Conservation (phyloP, 305 asterid genomes). For the Andrographis paniculata region DNA sequence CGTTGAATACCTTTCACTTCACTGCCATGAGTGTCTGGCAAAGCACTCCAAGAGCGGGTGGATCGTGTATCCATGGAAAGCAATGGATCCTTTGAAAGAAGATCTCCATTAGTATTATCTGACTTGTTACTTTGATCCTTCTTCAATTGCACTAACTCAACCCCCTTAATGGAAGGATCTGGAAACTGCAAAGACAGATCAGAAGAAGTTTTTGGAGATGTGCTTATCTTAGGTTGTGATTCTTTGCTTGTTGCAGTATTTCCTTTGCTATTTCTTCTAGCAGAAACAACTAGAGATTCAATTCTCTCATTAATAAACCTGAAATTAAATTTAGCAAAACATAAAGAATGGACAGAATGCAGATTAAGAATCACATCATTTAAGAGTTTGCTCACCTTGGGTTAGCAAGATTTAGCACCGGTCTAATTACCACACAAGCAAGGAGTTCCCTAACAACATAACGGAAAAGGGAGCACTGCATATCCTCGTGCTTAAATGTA, state of each 20-base stretch:
- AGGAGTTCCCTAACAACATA: conserved; percentile 80
- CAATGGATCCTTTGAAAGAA: conserved; percentile 76
- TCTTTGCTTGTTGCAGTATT: conserved; percentile 29
- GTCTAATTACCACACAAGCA: conserved; percentile 86
- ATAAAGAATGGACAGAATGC: conserved; percentile 25
- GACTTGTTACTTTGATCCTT: conserved; percentile 44
- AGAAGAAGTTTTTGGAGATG: conserved; percentile 33
- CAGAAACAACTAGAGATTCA: conserved; percentile 59
- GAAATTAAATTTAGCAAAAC: conserved; percentile 27
- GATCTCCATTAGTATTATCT: conserved; percentile 25
- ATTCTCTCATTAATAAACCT: conserved; percentile 96
- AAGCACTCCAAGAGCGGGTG: conserved; percentile 72
- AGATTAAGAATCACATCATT: conserved; percentile 16
- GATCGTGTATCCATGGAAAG: conserved; percentile 67
- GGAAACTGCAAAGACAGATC: conserved; percentile 44
- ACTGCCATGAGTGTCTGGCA: conserved; percentile 39
- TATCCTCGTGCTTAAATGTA: conserved; percentile 71
- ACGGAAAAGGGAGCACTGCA: conserved; percentile 75
- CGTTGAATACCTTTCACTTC: conserved; percentile 47
- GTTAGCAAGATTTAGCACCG: conserved; percentile 82
- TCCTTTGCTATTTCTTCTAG: conserved; percentile 54
- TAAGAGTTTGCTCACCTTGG: conserved; percentile 51
- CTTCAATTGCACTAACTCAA: conserved; percentile 84
- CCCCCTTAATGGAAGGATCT: conserved; percentile 80
- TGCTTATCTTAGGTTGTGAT: conserved; percentile 38